phyloP scores from a whole-genome alignment of 2,329 filamentous ascomycete species.

The Calonectria leucothoes region DNA sequence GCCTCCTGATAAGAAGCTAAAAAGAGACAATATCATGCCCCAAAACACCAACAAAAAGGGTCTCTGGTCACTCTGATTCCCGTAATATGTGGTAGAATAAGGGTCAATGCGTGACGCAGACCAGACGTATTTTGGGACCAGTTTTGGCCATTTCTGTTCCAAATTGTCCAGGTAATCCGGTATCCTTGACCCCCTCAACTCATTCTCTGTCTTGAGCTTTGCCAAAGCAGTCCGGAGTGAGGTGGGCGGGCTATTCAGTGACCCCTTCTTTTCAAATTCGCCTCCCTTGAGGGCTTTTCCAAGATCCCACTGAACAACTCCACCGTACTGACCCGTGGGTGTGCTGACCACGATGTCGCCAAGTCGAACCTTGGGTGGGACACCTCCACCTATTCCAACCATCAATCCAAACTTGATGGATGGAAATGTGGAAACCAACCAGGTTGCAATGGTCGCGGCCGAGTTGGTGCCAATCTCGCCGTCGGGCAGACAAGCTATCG shows the following conservation, averaged over 20 bases:
- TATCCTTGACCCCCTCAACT: slow-evolving; percentile 2
- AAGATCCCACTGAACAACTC: background rate
- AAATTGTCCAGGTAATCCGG: background rate
- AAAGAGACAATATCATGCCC: too few species aligned
- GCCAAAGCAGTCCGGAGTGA: background rate
- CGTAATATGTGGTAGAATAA: too few species aligned
- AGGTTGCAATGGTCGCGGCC: background rate
- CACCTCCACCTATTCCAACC: slow-evolving; percentile 1
- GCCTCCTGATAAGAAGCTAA: too few species aligned
- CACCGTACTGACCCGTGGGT: background rate
- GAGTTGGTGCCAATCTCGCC: background rate
- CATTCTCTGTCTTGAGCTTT: background rate
- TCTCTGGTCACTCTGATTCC: too few species aligned
- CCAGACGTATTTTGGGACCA: slow-evolving; percentile 1
- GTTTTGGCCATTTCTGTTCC: slow-evolving; percentile 2
- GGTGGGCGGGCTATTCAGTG: slow-evolving; percentile 6
- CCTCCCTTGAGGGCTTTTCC: background rate
- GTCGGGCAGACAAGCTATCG: background rate
- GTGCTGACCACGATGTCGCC: background rate
- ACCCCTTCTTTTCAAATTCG: slow-evolving; percentile 4
- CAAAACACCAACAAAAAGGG: too few species aligned
- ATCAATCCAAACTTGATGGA: background rate
- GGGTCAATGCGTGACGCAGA: background rate
- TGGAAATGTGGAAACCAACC: background rate
- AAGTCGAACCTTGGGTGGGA: background rate